Conservation (phyloP, 331 rosid genomes). For the Prunus yedoensis region DNA sequence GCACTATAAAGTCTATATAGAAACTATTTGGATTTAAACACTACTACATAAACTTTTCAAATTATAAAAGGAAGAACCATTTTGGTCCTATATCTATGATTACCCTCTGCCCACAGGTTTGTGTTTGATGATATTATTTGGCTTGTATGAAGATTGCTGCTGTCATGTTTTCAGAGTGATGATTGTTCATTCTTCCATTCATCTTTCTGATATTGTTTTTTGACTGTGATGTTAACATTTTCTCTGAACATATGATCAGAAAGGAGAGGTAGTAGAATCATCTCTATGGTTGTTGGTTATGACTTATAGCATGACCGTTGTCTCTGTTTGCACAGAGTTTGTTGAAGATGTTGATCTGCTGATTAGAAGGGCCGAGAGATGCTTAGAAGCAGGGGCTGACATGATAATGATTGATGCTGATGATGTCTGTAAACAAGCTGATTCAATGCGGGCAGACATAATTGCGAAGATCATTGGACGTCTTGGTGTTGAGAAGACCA, state of each 20-base stretch:
- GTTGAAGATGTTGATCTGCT: slow-evolving; percentile 88
- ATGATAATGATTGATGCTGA: slow-evolving; percentile 86
- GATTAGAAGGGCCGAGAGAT: slow-evolving; percentile 88
- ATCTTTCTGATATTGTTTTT: not conserved
- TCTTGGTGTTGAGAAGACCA: slow-evolving; percentile 86
- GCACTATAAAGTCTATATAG: no score
- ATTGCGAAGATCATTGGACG: slow-evolving; percentile 86
- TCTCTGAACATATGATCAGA: not conserved
- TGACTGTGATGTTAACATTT: not conserved
- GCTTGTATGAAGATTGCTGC: not conserved
- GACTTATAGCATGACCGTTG: not conserved
- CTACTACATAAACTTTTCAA: not conserved
- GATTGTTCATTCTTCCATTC: slow-evolving; percentile 4
- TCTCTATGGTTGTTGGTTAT: slow-evolving; percentile 2
- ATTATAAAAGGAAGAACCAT: not conserved
- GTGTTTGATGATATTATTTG: not conserved
- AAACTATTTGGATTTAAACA: no score
- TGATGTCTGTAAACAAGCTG: slow-evolving; percentile 61
- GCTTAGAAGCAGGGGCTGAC: slow-evolving; percentile 96
- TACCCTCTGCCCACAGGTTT: not conserved
- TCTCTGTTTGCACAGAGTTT: slow-evolving; percentile 43
- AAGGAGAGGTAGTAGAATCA: not conserved
- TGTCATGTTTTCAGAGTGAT: not conserved
- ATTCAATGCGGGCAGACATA: slow-evolving; percentile 64
- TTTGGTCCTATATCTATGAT: not conserved